Evolutionary conservation across 768 basidiomycete genomes (phyloP).

Genomic region (Amanita inopinata): DNA sequence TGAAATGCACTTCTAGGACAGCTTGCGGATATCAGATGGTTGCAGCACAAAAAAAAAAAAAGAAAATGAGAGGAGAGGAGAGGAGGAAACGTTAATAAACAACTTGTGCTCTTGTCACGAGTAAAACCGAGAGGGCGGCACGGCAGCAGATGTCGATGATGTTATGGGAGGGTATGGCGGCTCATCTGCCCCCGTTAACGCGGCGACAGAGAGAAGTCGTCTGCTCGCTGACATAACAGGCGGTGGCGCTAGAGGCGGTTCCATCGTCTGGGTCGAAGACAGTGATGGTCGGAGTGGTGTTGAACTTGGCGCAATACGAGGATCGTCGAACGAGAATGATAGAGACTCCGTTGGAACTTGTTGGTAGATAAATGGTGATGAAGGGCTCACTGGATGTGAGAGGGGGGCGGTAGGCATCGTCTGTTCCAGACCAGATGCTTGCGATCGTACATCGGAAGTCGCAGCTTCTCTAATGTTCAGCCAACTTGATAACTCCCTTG

Average conservation of each 20-base stretch:
- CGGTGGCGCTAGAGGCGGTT: not conserved
- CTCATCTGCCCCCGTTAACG: slow-evolving; percentile 7
- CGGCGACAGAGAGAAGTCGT: slow-evolving; percentile 7
- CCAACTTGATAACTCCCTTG: too few relatives aligned
- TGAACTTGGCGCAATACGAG: not conserved
- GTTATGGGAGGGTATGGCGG: not conserved
- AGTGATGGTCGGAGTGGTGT: not conserved
- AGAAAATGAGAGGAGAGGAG: not conserved
- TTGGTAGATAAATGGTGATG: too few relatives aligned
- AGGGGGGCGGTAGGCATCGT: too few relatives aligned
- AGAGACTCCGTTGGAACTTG: too few relatives aligned
- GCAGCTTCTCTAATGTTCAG: too few relatives aligned
- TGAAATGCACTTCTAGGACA: not conserved
- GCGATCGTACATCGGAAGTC: too few relatives aligned
- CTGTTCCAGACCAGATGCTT: too few relatives aligned
- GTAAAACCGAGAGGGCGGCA: slow-evolving; percentile 6
- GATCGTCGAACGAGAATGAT: too few relatives aligned
- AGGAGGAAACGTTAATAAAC: too few relatives aligned
- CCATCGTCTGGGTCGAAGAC: too few relatives aligned
- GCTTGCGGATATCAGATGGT: not conserved
- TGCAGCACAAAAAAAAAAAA: not conserved
- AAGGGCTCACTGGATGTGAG: too few relatives aligned
- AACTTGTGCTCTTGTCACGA: not conserved
- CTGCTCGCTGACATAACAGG: slow-evolving; percentile 5
- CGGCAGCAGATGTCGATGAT: slow-evolving; percentile 1